Percentiles rank a stretch among this genome's conserved stretches.
These are phyloP conservation scores for Cladosporium sp. DNA, from an alignment of 2,329 filamentous ascomycete species.

Conservation along the genomic window DNA sequence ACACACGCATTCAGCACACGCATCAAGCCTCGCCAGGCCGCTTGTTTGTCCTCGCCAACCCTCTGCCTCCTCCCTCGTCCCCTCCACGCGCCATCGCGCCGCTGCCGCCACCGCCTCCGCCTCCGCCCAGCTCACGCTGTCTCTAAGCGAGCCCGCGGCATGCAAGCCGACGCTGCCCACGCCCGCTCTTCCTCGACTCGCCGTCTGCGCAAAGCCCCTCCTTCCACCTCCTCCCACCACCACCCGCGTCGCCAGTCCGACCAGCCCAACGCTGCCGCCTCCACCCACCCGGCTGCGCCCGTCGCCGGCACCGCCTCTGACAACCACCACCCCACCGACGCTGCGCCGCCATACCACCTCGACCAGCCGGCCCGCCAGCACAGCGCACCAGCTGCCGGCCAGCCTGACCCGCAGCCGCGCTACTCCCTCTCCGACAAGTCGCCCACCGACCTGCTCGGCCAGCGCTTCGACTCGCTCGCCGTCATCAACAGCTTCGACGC, in stretches of 20 bases:
- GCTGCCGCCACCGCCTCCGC: no score
- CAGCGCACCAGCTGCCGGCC: constrained; percentile 3
- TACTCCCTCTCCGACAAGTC: constrained; percentile 29
- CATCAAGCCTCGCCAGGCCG: no score
- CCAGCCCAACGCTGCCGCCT: neutral
- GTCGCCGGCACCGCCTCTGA: constrained; percentile 2
- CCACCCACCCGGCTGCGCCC: neutral
- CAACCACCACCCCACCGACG: neutral
- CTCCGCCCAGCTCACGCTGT: no score
- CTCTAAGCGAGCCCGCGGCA: neutral
- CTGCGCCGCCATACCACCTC: neutral
- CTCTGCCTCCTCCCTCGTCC: no score
- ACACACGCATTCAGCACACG: no score
- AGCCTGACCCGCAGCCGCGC: constrained; percentile 13
- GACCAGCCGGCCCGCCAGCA: neutral
- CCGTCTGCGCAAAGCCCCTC: neutral
- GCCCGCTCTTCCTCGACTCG: neutral
- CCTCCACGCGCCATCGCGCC: no score
- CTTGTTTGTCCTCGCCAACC: no score
- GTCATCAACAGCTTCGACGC: constrained; percentile 33
- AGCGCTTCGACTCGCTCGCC: constrained; percentile 35
- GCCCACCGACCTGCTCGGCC: constrained; percentile 32
- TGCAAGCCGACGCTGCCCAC: neutral
- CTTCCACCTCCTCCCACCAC: neutral
- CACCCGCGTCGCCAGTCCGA: constrained; percentile 5